These are phyloP conservation scores for Aureobasidium sp. DNA, from an alignment of 2,329 filamentous ascomycete species.

Conservation along the genomic window DNA sequence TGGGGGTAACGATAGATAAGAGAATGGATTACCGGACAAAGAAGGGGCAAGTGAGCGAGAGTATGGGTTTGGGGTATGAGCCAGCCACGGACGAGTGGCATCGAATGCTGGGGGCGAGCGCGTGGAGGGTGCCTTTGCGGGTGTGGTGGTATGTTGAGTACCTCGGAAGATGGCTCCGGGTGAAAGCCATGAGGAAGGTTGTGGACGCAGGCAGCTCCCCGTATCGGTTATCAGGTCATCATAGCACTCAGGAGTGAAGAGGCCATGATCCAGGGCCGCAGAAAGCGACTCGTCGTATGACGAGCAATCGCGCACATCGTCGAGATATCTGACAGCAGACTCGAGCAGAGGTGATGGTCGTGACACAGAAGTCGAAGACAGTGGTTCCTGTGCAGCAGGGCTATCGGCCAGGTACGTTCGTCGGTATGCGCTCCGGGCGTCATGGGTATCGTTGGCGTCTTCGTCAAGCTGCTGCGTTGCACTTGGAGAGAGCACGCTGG, in stretches of 20 bases:
- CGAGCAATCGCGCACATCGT: conserved; percentile 45
- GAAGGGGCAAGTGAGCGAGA: conserved; percentile 17
- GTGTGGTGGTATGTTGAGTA: conserved; percentile 47
- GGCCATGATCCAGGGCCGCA: conserved; percentile 44
- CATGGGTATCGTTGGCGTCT: conserved; percentile 15
- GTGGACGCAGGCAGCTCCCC: conserved; percentile 40
- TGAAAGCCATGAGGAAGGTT: conserved; percentile 51
- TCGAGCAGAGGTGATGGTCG: conserved; percentile 36
- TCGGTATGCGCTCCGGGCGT: conserved; percentile 22
- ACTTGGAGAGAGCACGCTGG: conserved; percentile 19
- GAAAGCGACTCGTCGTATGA: conserved; percentile 46
- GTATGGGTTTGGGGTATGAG: conserved; percentile 18
- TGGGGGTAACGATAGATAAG: background rate
- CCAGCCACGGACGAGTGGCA: conserved; percentile 30
- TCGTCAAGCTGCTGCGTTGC: conserved; percentile 21
- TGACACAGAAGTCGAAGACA: background rate
- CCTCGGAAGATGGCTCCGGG: conserved; percentile 53
- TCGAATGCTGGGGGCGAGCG: conserved; percentile 21
- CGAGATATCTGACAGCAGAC: conserved; percentile 53
- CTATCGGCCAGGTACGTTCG: conserved; percentile 27
- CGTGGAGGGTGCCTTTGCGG: background rate
- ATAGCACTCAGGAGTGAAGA: conserved; percentile 44
- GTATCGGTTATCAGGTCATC: conserved; percentile 52
- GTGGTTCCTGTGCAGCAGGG: conserved; percentile 13
- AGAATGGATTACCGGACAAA: background rate